Evolutionary conservation across 2,329 filamentous ascomycete genomes (phyloP).

Genomic region (Cryphonectria radicalis): DNA sequence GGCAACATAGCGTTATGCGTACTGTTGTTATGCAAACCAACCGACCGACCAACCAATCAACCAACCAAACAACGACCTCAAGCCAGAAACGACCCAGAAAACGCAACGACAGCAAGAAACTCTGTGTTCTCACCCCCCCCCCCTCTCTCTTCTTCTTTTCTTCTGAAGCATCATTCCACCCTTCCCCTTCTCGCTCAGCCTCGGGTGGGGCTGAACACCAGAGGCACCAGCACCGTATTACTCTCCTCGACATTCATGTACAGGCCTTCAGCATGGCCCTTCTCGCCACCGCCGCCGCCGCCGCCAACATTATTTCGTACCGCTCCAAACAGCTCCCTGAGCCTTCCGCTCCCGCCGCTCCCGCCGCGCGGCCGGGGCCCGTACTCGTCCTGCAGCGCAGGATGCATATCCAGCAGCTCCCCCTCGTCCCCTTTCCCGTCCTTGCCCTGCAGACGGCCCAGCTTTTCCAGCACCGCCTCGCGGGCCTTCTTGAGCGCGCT

Average conservation of each 20-base stretch:
- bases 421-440: conserved; percentile 23
- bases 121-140: neutral
- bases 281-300: conserved; percentile 6
- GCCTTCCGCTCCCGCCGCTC: conserved; percentile 26
- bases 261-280: conserved; percentile 33
- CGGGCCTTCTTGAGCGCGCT: conserved; percentile 62
- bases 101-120: neutral
- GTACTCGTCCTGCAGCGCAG: conserved; percentile 25
- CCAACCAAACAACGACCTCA: neutral
- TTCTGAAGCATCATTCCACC: neutral
- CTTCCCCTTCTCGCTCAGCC: conserved; percentile 29
- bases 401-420: conserved; percentile 36
- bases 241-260: conserved; percentile 53
- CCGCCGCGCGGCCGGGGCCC: neutral
- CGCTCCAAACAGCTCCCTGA: conserved; percentile 30
- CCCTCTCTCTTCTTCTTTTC: neutral
- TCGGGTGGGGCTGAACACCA: conserved; percentile 58
- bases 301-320: conserved; percentile 19
- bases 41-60: neutral
- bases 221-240: conserved; percentile 58
- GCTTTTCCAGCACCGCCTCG: conserved; percentile 62
- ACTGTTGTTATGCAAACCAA: conserved; percentile 5
- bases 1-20: neutral
- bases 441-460: conserved; percentile 47
- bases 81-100: neutral